Conservation (phyloP, 2,329 filamentous ascomycete species). For the Rutstroemia sp. region DNA sequence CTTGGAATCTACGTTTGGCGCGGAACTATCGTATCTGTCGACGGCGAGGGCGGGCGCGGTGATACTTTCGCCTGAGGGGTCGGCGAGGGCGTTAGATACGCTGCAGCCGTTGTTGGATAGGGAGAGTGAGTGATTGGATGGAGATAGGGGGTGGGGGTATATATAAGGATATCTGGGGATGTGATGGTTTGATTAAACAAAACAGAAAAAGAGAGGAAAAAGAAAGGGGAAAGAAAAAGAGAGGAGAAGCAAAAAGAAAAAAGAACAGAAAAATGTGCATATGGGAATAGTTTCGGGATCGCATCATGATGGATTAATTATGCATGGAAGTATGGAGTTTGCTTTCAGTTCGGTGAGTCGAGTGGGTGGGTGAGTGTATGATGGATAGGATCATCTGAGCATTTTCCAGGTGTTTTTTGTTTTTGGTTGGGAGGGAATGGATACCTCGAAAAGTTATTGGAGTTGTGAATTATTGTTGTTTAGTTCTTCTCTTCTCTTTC, state of each 20-base stretch:
- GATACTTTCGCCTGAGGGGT: constrained; percentile 69
- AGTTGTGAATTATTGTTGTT: too few species aligned
- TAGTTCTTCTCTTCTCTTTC: too few species aligned
- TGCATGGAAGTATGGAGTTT: neutral
- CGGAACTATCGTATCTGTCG: constrained; percentile 85
- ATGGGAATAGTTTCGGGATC: neutral
- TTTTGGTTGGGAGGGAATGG: too few species aligned
- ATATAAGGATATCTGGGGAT: too few species aligned
- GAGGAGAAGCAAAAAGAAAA: too few species aligned
- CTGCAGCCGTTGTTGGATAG: constrained; percentile 39
- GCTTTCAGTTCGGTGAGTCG: neutral
- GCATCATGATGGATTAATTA: neutral
- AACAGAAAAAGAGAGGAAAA: neutral
- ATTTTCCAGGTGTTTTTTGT: too few species aligned
- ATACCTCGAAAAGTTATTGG: too few species aligned
- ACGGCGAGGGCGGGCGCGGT: constrained; percentile 86
- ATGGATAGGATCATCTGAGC: too few species aligned
- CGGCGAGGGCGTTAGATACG: constrained; percentile 66
- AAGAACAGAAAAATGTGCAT: neutral
- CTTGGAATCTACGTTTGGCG: constrained; percentile 21
- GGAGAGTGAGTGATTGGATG: neutral
- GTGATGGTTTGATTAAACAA: too few species aligned
- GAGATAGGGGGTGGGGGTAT: too few species aligned
- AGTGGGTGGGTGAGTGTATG: too few species aligned
- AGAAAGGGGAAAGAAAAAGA: neutral